Conservation (phyloP, 225 moss, liverwort and hornwort species). For the Physcomitrium patens region DNA sequence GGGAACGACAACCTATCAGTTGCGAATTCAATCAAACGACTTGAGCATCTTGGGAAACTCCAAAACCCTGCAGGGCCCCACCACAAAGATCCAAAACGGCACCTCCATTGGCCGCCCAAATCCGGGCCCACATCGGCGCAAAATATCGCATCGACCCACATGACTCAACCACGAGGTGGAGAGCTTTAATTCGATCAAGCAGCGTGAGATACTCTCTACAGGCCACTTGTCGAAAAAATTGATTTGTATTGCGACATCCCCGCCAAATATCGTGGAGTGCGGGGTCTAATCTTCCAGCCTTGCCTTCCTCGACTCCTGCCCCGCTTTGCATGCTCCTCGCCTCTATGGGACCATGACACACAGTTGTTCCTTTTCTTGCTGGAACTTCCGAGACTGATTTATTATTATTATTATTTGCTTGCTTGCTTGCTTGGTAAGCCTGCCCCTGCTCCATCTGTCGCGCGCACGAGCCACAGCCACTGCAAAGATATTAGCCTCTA, state of each 20-base stretch:
- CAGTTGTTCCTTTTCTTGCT: neutral
- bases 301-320: no score
- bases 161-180: slow-evolving; percentile 22
- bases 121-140: no score
- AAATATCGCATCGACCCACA: slow-evolving; percentile 1
- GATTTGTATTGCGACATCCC: no score
- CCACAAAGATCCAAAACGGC: slow-evolving; percentile 18
- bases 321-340: neutral
- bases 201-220: no score
- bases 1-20: slow-evolving; percentile 23
- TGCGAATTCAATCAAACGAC: neutral
- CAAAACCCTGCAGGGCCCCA: neutral
- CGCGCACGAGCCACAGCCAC: slow-evolving; percentile 6
- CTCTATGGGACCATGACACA: slow-evolving; percentile 18
- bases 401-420: no score
- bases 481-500: neutral
- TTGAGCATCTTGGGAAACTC: neutral
- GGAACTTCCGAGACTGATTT: neutral
- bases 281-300: no score
- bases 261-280: no score
- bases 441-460: slow-evolving; percentile 28
- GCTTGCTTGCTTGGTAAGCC: slow-evolving; percentile 12
- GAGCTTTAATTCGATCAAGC: neutral
- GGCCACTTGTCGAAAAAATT: no score
- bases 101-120: slow-evolving; percentile 14